Percentiles rank a stretch among this genome's conserved stretches.
These are phyloP conservation scores for Geranomyces michiganensis DNA, from an alignment of 192 early-diverging fungal genomes.

Conservation along the genomic window DNA sequence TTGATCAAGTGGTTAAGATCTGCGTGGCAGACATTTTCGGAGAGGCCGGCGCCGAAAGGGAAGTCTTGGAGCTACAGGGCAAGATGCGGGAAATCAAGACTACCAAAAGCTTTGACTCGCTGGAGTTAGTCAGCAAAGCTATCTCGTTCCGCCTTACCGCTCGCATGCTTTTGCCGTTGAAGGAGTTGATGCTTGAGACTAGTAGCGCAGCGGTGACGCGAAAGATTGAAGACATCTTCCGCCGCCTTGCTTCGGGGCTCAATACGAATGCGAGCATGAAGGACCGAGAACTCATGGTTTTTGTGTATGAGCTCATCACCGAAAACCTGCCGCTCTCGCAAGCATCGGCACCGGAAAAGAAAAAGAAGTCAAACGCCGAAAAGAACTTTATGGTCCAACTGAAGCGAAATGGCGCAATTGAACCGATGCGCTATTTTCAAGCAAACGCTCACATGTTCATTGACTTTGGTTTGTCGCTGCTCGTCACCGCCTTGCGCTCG, in stretches of 20 bases:
- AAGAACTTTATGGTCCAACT: conserved; percentile 72
- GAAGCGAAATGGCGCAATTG: conserved; percentile 58
- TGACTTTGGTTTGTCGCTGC: conserved; percentile 87
- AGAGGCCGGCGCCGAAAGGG: conserved; percentile 82
- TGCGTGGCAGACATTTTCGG: conserved; percentile 94
- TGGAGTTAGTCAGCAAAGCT: conserved; percentile 78
- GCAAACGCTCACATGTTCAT: conserved; percentile 91
- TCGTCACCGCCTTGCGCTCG: conserved; percentile 67
- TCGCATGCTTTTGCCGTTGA: conserved; percentile 78
- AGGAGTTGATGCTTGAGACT: conserved; percentile 84
- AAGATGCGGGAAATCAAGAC: conserved; percentile 91
- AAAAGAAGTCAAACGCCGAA: conserved; percentile 59
- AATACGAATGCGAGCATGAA: conserved; percentile 73
- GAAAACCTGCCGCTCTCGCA: conserved; percentile 81
- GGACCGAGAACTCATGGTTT: conserved; percentile 70
- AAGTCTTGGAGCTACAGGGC: conserved; percentile 82
- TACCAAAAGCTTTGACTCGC: conserved; percentile 81
- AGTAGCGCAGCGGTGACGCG: conserved; percentile 73
- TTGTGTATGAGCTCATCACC: conserved; percentile 83
- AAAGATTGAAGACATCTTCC: conserved; percentile 81
- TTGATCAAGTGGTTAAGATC: conserved; percentile 71
- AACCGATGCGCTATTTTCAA: conserved; percentile 75
- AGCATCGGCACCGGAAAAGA: conserved; percentile 53
- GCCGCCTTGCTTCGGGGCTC: conserved; percentile 74
- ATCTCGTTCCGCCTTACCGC: conserved; percentile 71